Percentiles rank a stretch among this genome's conserved stretches.
These are phyloP conservation scores for Pyrenophora tritici-repentis DNA, from an alignment of 2,329 filamentous ascomycete species.

Conservation along the genomic window DNA sequence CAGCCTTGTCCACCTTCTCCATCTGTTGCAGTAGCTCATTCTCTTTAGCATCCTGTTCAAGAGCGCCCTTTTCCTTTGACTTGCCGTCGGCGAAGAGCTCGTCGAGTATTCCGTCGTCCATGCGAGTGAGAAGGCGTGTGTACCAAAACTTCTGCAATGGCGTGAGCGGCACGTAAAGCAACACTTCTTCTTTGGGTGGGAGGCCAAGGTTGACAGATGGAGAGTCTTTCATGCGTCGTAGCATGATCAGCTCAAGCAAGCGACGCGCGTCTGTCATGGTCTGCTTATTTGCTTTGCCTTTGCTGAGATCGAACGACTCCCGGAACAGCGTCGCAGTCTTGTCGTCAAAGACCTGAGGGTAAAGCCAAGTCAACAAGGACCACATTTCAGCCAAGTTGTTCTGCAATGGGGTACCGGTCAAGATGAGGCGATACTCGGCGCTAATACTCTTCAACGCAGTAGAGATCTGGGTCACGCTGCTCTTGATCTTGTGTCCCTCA, in stretches of 20 bases:
- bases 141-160: slow-evolving; percentile 66
- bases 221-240: slow-evolving; percentile 62
- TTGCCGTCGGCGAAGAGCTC: slow-evolving; percentile 58
- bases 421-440: slow-evolving; percentile 56
- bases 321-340: slow-evolving; percentile 59
- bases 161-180: slow-evolving; percentile 62
- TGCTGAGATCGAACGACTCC: slow-evolving; percentile 61
- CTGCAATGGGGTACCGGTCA: slow-evolving; percentile 63
- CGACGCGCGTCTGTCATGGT: slow-evolving; percentile 60
- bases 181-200: slow-evolving; percentile 61
- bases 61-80: slow-evolving; percentile 49
- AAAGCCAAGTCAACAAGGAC: slow-evolving; percentile 63
- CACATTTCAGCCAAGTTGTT: slow-evolving; percentile 64
- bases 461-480: slow-evolving; percentile 58
- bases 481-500: slow-evolving; percentile 99
- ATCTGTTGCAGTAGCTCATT: slow-evolving; percentile 41
- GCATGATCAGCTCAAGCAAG: slow-evolving; percentile 63
- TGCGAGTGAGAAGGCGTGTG: slow-evolving; percentile 59
- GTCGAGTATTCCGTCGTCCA: slow-evolving; percentile 57
- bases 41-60: slow-evolving; percentile 47
- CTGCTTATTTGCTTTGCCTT: slow-evolving; percentile 58
- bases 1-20: slow-evolving; percentile 40
- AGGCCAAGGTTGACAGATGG: slow-evolving; percentile 60
- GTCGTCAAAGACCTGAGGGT: slow-evolving; percentile 61
- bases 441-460: slow-evolving; percentile 50